Evolutionary conservation across 495 filamentous ascomycete species (phyloP).

Genomic region (Penicillium silybi): DNA sequence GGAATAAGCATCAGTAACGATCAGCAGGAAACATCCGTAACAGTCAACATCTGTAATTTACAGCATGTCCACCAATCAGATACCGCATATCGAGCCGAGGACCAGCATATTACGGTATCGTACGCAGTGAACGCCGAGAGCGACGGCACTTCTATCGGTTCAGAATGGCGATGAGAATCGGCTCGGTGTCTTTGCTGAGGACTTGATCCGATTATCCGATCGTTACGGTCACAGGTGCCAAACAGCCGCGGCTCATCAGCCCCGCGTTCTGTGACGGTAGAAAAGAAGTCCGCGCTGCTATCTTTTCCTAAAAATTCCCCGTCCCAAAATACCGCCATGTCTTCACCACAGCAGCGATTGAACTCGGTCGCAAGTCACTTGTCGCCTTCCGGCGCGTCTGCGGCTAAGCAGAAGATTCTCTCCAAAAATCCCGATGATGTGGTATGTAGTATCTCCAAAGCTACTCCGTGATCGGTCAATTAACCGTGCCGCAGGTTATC

Average conservation of each 20-base stretch:
- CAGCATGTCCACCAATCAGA: background rate
- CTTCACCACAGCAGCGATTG: slow-evolving; percentile 41
- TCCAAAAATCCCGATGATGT: slow-evolving; percentile 44
- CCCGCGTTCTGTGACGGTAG: slow-evolving; percentile 11
- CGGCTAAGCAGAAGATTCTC: slow-evolving; percentile 33
- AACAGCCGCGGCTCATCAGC: slow-evolving; percentile 15
- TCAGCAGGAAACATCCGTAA: background rate
- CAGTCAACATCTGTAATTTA: background rate
- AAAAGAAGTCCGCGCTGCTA: slow-evolving; percentile 3
- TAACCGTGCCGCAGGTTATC: slow-evolving; percentile 57
- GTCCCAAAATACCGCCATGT: slow-evolving; percentile 23
- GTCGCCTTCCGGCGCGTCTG: slow-evolving; percentile 23
- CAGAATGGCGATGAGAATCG: background rate
- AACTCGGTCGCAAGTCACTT: slow-evolving; percentile 40
- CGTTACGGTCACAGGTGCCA: background rate
- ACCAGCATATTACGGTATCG: slow-evolving; percentile 26
- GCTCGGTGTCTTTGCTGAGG: background rate
- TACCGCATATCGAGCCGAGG: slow-evolving; percentile 23
- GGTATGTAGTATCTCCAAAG: slow-evolving; percentile 22
- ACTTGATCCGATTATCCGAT: background rate
- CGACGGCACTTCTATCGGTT: slow-evolving; percentile 30
- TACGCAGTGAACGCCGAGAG: slow-evolving; percentile 15
- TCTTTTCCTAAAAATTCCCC: background rate
- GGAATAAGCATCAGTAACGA: background rate
- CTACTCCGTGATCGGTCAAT: background rate